Conservation (phyloP, 768 basidiomycete species). For the Suillus alpinus region DNA sequence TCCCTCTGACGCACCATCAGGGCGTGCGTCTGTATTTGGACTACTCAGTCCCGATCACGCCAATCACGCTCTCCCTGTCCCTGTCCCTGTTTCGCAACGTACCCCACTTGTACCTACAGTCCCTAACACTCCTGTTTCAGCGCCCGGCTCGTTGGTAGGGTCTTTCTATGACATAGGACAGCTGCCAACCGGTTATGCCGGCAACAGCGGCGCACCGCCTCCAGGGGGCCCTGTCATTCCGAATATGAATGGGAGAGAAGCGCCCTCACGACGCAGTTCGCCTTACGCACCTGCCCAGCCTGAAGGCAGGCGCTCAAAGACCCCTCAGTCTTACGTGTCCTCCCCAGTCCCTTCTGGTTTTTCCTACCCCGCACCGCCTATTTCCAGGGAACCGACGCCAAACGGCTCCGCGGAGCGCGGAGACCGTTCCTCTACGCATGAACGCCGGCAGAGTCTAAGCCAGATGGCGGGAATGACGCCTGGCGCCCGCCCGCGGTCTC, state of each 20-base stretch:
- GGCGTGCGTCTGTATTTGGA: conserved; percentile 16
- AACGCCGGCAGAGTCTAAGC: conserved; percentile 23
- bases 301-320: conserved; percentile 19
- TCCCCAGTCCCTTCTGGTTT: conserved; percentile 24
- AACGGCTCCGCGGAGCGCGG: not conserved
- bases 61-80: conserved; percentile 24
- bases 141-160: conserved; percentile 12
- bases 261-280: conserved; percentile 8
- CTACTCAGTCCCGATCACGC: conserved; percentile 32
- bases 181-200: conserved; percentile 12
- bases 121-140: conserved; percentile 12
- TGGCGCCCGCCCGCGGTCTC: conserved; percentile 9
- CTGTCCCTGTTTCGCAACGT: conserved; percentile 13
- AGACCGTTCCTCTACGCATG: conserved; percentile 22
- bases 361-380: conserved; percentile 26
- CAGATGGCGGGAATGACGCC: conserved; percentile 27
- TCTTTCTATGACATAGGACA: conserved; percentile 16
- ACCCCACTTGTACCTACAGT: conserved; percentile 14
- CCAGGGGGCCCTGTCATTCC: conserved; percentile 24
- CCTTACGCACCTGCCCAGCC: conserved; percentile 13
- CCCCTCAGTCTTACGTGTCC: conserved; percentile 21
- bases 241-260: conserved; percentile 8
- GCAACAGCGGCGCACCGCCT: not conserved
- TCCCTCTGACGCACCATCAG: conserved; percentile 31
- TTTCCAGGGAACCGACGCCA: conserved; percentile 22